Evolutionary conservation across 495 filamentous ascomycete species (phyloP).

Genomic region (Penicillium bovifimosum): DNA sequence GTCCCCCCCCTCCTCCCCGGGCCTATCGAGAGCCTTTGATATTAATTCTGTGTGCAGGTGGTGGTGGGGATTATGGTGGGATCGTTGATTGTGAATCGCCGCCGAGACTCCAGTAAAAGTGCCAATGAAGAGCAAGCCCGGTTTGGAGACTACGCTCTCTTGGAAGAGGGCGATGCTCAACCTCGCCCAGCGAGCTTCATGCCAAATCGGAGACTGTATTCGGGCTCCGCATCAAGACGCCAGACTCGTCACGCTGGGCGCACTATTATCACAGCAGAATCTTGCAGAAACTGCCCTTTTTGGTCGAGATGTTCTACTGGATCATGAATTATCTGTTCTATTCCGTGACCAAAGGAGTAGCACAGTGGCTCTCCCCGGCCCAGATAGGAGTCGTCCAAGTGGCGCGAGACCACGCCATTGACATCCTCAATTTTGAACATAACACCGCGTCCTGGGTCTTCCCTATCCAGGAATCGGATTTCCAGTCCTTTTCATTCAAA

Average conservation of each 20-base stretch:
- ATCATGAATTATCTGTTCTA: slow-evolving; percentile 63
- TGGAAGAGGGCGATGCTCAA: slow-evolving; percentile 28
- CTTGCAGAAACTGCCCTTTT: slow-evolving; percentile 45
- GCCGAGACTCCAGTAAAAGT: slow-evolving; percentile 40
- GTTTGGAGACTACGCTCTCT: slow-evolving; percentile 21
- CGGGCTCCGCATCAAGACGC: slow-evolving; percentile 45
- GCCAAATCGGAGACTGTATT: slow-evolving; percentile 31
- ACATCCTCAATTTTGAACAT: slow-evolving; percentile 59
- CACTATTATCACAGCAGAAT: slow-evolving; percentile 52
- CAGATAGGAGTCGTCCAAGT: slow-evolving; percentile 58
- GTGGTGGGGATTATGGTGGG: slow-evolving; percentile 53
- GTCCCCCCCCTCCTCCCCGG: slow-evolving; percentile 8
- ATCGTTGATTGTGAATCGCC: slow-evolving; percentile 51
- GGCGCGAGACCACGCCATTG: slow-evolving; percentile 58
- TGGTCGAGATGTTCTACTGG: slow-evolving; percentile 68
- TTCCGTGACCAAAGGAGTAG: slow-evolving; percentile 52
- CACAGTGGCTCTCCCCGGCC: slow-evolving; percentile 35
- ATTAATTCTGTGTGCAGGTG: slow-evolving; percentile 34
- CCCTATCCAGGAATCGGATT: slow-evolving; percentile 47
- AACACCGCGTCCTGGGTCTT: slow-evolving; percentile 50
- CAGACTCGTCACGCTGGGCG: slow-evolving; percentile 54
- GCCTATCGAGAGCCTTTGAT: background rate
- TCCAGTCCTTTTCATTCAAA: slow-evolving; percentile 57
- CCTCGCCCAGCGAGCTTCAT: slow-evolving; percentile 7
- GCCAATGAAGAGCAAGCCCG: slow-evolving; percentile 25